A percentile compares a stretch with the other conserved stretches of the same genome.
phyloP scores from a whole-genome alignment of 192 early-diverging fungal species.

The Podila minutissima region DNA sequence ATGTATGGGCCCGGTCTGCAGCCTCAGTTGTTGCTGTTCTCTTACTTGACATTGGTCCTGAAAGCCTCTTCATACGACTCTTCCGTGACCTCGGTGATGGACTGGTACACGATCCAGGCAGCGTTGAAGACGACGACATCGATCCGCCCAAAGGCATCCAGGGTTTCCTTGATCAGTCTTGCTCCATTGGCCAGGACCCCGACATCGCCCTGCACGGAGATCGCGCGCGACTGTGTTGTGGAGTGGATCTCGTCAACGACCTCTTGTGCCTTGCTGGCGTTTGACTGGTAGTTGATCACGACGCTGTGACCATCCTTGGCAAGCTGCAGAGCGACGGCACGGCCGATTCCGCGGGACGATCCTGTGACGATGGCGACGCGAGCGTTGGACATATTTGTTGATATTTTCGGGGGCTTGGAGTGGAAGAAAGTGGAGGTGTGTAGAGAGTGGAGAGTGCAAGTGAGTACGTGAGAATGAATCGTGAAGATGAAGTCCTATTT shows the following conservation, averaged over 20 bases:
- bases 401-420: background rate
- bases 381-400: conserved; percentile 53
- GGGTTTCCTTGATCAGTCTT: conserved; percentile 77
- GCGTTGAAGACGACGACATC: conserved; percentile 88
- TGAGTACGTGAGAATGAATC: background rate
- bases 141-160: conserved; percentile 54
- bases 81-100: conserved; percentile 80
- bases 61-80: conserved; percentile 88
- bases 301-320: conserved; percentile 71
- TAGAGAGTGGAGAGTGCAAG: background rate
- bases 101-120: conserved; percentile 86
- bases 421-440: background rate
- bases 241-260: conserved; percentile 79
- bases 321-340: conserved; percentile 87
- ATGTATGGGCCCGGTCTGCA: too few relatives aligned
- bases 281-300: conserved; percentile 79
- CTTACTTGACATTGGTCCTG: conserved; percentile 75
- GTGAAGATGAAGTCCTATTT: background rate
- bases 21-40: background rate
- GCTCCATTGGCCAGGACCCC: conserved; percentile 86
- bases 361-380: conserved; percentile 91
- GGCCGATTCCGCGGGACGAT: conserved; percentile 93
- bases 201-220: conserved; percentile 81
- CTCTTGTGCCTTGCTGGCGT: conserved; percentile 77
- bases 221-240: conserved; percentile 13